Base-by-base conservation (phyloP, 129 eudicot species). In the Solidago caesia region DNA sequence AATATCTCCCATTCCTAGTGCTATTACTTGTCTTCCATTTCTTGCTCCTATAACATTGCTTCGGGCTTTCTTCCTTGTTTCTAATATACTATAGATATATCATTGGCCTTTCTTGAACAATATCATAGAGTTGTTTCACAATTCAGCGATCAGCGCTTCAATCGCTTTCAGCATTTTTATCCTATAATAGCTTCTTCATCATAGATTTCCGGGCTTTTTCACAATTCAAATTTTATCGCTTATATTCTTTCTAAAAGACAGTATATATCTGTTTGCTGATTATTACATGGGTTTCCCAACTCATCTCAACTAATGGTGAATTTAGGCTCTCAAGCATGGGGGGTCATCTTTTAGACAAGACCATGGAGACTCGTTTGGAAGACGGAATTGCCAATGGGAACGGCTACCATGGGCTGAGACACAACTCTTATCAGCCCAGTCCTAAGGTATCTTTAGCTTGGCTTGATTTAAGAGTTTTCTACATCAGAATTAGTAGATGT, bases 381-480 rank as follows among this genome's bases (percentile, higher is more conserved):
- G 80, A 79, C 59, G 79, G 63, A 27, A 13, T n/a, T n/a, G 4
- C 5, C 10, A 71, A 70, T 53, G 77, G 63, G 4, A 90, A 87
- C 47, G 85, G 96, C 39, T 84, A 85, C 82, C 27, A 72, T 47
- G 44, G 67, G 67, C 52, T 52, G 8, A 81, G 86, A 70, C 82
- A 71, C 80, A 39, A 72, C 41, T 46, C 87, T 8, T 78, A 89
- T 77, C 88, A 84, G 27, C 71, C 76, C 4, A 25, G 72, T 33
- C 71, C 80, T 11, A 89, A 82, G 83, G 59, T 49, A 61, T 84
- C 93, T 48, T 62, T 89, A 64, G 71, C 85, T 10, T 92, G 98
- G 92, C 86, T 92, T 45, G 96, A 90, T 77, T 41, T 88, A 77
- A 75, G 96, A 77, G 96, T 92, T 56, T 86, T 90, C 52, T 92